Conservation (phyloP, 768 basidiomycete species). For the Tulasnella sp. region DNA sequence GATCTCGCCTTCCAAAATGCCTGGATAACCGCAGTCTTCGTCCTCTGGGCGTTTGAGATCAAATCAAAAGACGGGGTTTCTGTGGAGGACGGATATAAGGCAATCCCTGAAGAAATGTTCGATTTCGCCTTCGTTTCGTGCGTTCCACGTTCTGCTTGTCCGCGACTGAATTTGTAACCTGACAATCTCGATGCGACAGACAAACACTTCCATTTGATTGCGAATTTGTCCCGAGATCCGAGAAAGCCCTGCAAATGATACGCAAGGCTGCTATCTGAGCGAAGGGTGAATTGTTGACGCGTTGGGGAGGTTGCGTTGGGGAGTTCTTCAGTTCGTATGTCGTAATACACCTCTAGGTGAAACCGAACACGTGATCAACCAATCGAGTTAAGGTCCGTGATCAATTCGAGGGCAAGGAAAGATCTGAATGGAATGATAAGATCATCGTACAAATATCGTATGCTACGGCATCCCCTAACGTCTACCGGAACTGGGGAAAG, state of each 20-base stretch:
- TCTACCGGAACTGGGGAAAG: no score
- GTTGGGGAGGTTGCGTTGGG: no score
- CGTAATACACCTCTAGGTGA: no score
- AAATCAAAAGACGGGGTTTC: background rate
- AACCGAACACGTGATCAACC: no score
- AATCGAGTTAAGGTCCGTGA: no score
- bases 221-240: background rate
- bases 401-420: no score
- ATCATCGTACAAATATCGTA: no score
- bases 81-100: background rate
- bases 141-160: background rate
- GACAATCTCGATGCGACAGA: background rate
- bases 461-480: no score
- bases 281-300: background rate
- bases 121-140: background rate
- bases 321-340: no score
- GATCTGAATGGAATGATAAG: no score
- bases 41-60: constrained; percentile 1
- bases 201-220: background rate
- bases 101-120: background rate
- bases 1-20: background rate
- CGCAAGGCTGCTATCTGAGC: background rate
- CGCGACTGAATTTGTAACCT: background rate
- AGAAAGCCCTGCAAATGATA: background rate
- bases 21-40: background rate